phyloP scores from a whole-genome alignment of 1,139 yeast genomes.

The Candida sanyaensis region DNA sequence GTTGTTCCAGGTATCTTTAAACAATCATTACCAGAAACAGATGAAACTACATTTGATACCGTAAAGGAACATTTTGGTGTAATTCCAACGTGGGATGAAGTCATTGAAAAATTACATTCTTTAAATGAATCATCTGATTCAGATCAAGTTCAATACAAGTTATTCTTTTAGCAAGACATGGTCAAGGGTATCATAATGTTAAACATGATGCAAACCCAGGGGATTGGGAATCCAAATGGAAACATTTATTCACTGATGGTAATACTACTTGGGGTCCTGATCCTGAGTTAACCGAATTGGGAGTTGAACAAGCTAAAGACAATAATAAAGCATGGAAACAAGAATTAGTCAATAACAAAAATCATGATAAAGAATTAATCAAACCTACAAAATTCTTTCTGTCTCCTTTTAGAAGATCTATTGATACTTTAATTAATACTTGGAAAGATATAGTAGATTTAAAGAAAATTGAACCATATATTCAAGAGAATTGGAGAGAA shows the following conservation, averaged over 20 bases:
- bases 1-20: constrained; percentile 39
- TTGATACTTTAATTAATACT: constrained; percentile 37
- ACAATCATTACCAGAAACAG: constrained; percentile 39
- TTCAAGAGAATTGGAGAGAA: constrained; percentile 45
- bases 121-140: constrained; percentile 27
- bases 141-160: constrained; percentile 27
- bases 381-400: constrained; percentile 33
- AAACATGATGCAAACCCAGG: constrained; percentile 46
- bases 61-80: constrained; percentile 42
- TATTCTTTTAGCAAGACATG: constrained; percentile 48
- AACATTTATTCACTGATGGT: constrained; percentile 44
- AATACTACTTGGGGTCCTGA: constrained; percentile 50
- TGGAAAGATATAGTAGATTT: constrained; percentile 34
- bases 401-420: constrained; percentile 41
- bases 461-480: constrained; percentile 27
- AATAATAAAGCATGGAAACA: constrained; percentile 26
- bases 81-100: constrained; percentile 33
- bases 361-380: constrained; percentile 18
- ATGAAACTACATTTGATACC: constrained; percentile 39
- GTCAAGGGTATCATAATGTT: constrained; percentile 48
- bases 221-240: constrained; percentile 47
- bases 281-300: constrained; percentile 44
- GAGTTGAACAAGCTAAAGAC: constrained; percentile 39
- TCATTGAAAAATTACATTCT: constrained; percentile 23
- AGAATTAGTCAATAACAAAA: constrained; percentile 18